A percentile compares a stretch with the other conserved stretches of the same genome.
Evolutionary conservation across 306 rosid genomes (phyloP).

Genomic region (Ceratonia siliqua): DNA sequence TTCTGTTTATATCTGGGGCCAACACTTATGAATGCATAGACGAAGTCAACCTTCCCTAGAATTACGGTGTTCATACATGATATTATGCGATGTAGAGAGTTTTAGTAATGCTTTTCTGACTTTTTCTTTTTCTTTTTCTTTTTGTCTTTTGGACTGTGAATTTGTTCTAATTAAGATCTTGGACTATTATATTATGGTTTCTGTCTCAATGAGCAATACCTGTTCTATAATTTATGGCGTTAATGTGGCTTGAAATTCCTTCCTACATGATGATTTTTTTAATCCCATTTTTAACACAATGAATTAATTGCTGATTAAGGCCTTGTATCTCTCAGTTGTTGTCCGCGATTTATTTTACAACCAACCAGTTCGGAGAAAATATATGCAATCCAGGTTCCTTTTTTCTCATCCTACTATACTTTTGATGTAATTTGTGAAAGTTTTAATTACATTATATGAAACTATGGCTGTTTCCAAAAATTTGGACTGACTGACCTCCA

Average conservation of each 20-base stretch:
- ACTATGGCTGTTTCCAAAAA: conserved; percentile 33
- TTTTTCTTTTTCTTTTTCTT: not conserved
- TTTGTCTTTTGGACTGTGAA: conserved; percentile 8
- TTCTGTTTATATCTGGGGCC: conserved; percentile 1
- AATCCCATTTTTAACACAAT: not conserved
- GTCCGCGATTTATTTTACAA: conserved; percentile 93
- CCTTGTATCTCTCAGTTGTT: conserved; percentile 51
- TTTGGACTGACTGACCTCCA: conserved; percentile 46
- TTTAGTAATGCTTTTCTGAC: not conserved
- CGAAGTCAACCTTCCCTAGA: conserved; percentile 10
- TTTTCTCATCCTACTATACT: conserved; percentile 12
- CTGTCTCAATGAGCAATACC: conserved; percentile 1
- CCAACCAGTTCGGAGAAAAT: conserved; percentile 94
- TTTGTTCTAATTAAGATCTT: conserved; percentile 26
- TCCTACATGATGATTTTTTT: conserved; percentile 18
- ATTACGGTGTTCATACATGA: not conserved
- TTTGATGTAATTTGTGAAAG: conserved; percentile 32
- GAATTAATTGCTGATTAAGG: conserved; percentile 30
- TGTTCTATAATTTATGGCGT: conserved; percentile 15
- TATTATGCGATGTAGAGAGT: conserved; percentile 10
- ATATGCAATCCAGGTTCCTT: conserved; percentile 77
- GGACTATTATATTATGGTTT: not conserved
- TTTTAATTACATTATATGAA: conserved; percentile 34
- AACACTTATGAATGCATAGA: conserved; percentile 20
- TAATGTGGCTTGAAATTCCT: conserved; percentile 23